A percentile compares a stretch with the other conserved stretches of the same genome.
These are phyloP conservation scores for Botrytis cinerea DNA, from an alignment of 2,329 filamentous ascomycete species.

Conservation along the genomic window DNA sequence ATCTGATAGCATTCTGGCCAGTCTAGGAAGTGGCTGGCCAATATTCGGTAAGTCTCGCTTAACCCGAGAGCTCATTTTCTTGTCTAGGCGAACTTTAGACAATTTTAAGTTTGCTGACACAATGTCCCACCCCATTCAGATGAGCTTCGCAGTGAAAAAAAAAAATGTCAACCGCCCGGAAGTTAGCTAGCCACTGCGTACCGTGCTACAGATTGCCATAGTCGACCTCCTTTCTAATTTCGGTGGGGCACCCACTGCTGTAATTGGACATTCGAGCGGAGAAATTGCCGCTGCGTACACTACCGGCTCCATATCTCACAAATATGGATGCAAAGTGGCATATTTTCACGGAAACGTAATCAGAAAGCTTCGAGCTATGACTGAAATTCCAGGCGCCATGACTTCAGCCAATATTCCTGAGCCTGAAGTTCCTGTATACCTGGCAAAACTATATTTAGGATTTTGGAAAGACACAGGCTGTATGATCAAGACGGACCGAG, in stretches of 20 bases:
- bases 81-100: no score
- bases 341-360: constrained; percentile 9
- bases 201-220: background rate
- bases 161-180: background rate
- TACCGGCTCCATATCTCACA: constrained; percentile 38
- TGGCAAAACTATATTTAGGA: background rate
- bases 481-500: no score
- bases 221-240: background rate
- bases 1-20: no score
- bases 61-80: no score
- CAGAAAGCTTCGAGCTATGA: background rate
- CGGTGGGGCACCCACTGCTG: background rate
- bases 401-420: background rate
- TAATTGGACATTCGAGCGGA: background rate
- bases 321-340: constrained; percentile 15
- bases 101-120: no score
- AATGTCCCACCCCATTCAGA: no score
- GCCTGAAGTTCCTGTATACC: background rate
- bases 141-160: no score
- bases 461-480: no score
- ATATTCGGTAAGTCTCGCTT: no score
- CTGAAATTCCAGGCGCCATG: background rate
- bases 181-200: background rate
- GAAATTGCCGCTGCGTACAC: constrained; percentile 18
- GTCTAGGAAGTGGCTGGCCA: no score